Evolutionary conservation across 106 monocot genomes (phyloP), one percentile per base, ranked within the genome.

Genomic region (Cymbidium sinense): DNA sequence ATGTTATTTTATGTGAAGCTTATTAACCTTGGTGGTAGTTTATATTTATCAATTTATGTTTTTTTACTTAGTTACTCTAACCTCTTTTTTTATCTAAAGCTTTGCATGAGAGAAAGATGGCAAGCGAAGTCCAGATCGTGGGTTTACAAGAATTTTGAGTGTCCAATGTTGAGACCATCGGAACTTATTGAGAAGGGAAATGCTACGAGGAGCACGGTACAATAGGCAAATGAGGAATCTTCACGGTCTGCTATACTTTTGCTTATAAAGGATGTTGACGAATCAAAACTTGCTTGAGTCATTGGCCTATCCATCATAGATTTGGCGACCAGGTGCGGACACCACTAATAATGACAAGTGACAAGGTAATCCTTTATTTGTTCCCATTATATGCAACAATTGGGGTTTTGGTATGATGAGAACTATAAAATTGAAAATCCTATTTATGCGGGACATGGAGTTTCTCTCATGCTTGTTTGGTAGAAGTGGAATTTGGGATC

Each of bases 101-200:
- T 98, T 80, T 92, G 85, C 78, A 98, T 94, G 96, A 94, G 96
- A 74, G 96, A n/a, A 98, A 80, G 96, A 98, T 85, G 94, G 96
- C 0, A 98, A 98, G 79, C 96, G 96, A 94, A 0, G 94, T 94
- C 83, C n/a, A n/a, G n/a, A 98, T 98, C 75, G 94, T 98, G 2
- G 96, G 96, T 44, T 88, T 98, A 54, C 91, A 91, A 86, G 94
- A 98, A 81, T 92, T 82, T 74, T 78, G 78, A 51, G 96, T 94
- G 1, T 86, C 88, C 58, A 84, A 83, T 84, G 90, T 98, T 37
- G 94, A 98, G 4, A 86, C 86, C 36, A 94, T 98, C 65, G 64
- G 94, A 98, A 78, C 75, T 94, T 10, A 98, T 98, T 80, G 96
- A 90, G 64, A 94, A 84, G 82, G 96, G 96, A 78, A 98, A 91